phyloP scores from a whole-genome alignment of 192 early-diverging fungal species.

The Podila clonocystis region DNA sequence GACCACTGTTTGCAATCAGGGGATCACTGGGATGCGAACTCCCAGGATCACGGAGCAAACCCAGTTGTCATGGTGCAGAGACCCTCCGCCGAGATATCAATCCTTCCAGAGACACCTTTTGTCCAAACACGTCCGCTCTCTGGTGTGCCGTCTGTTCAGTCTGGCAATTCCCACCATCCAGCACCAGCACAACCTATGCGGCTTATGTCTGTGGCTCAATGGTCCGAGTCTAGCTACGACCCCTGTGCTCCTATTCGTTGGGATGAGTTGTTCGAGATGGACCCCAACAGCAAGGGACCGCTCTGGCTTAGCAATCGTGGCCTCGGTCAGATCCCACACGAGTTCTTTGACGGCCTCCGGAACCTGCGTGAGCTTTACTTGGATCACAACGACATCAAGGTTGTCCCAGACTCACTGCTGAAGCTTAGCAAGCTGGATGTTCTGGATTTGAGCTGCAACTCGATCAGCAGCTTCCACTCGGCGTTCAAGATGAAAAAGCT shows the following conservation, averaged over 20 bases:
- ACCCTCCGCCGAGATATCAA: constrained; percentile 29
- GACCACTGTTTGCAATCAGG: constrained; percentile 17
- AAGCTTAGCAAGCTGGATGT: constrained; percentile 55
- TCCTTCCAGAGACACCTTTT: constrained; percentile 34
- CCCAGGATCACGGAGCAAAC: background rate
- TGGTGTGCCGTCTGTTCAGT: constrained; percentile 15
- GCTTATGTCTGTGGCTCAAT: constrained; percentile 18
- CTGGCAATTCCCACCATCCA: constrained; percentile 1
- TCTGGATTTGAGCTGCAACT: constrained; percentile 55
- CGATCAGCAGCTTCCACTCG: constrained; percentile 55
- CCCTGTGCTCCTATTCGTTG: constrained; percentile 45
- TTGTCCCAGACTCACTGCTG: constrained; percentile 56
- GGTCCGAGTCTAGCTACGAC: constrained; percentile 49
- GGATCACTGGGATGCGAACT: constrained; percentile 24
- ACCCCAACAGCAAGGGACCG: constrained; percentile 50
- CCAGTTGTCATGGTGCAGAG: constrained; percentile 28
- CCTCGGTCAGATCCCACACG: constrained; percentile 50
- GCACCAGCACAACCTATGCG: background rate
- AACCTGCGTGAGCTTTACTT: constrained; percentile 55
- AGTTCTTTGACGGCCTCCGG: constrained; percentile 54
- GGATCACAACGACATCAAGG: constrained; percentile 55
- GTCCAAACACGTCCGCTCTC: constrained; percentile 14
- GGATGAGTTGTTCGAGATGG: constrained; percentile 51
- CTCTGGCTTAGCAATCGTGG: constrained; percentile 41
- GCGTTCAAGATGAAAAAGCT: constrained; percentile 54